A percentile compares a stretch with the other conserved stretches of the same genome.
These are phyloP conservation scores for Gypsophila paniculata DNA, from an alignment of 179 eudicot genomes.

Conservation along the genomic window DNA sequence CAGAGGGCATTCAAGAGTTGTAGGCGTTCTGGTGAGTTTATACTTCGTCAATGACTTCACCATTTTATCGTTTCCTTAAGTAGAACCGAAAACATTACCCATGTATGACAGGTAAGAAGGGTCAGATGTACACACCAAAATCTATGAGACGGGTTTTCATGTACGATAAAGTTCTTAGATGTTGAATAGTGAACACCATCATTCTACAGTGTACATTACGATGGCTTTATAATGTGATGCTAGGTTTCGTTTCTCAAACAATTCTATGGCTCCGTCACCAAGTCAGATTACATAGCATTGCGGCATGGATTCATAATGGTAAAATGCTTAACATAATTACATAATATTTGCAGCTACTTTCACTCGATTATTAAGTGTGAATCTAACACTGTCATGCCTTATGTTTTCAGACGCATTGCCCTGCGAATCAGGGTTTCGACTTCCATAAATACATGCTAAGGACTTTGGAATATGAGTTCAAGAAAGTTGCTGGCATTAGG, in stretches of 20 bases:
- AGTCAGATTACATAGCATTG: conserved; percentile 61
- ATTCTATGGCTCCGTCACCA: conserved; percentile 66
- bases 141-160: too few species aligned
- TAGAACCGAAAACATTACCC: too few species aligned
- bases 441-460: conserved; percentile 64
- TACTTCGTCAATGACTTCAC: neutral
- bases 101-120: too few species aligned
- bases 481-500: conserved; percentile 77
- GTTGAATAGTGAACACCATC: neutral
- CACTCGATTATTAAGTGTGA: neutral
- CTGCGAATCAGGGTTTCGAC: conserved; percentile 37
- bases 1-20: conserved; percentile 28
- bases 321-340: conserved; percentile 1
- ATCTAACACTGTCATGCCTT: neutral
- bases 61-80: neutral
- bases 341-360: neutral
- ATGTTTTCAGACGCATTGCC: conserved; percentile 50
- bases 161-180: too few species aligned
- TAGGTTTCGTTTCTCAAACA: conserved; percentile 69
- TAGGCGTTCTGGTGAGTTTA: conserved; percentile 44
- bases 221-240: neutral
- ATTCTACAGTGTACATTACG: neutral
- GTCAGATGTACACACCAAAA: too few species aligned
- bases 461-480: conserved; percentile 62
- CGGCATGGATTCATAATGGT: conserved; percentile 66